Conservation (phyloP, 257 asterid species). For the Fraxinus anomala region DNA sequence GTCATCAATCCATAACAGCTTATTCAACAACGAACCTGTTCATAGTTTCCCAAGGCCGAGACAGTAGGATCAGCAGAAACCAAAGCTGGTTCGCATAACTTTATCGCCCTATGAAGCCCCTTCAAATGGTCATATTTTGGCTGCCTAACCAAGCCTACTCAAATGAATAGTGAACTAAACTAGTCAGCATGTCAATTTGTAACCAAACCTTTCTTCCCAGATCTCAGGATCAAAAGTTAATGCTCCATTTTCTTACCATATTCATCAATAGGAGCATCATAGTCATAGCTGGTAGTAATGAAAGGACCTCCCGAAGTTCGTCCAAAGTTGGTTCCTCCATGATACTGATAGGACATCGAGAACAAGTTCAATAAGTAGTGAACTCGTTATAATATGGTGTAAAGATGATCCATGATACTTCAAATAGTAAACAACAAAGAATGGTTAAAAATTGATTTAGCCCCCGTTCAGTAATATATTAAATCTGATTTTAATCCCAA, state of each 20-base stretch:
- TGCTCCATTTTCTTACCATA: slow-evolving; percentile 55
- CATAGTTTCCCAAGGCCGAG: slow-evolving; percentile 68
- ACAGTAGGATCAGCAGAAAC: slow-evolving; percentile 65
- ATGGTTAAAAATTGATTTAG: neutral
- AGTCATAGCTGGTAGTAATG: slow-evolving; percentile 92
- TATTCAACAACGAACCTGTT: slow-evolving; percentile 50
- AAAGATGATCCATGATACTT: neutral
- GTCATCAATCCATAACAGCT: neutral
- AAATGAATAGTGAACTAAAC: slow-evolving; percentile 11
- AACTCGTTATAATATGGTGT: neutral
- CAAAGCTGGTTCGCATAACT: slow-evolving; percentile 69
- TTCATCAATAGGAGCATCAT: slow-evolving; percentile 98
- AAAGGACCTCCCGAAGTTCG: slow-evolving; percentile 98
- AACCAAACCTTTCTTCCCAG: neutral
- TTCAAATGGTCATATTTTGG: slow-evolving; percentile 85
- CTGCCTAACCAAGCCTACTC: slow-evolving; percentile 77
- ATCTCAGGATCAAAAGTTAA: neutral
- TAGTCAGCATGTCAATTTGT: neutral
- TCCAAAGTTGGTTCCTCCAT: slow-evolving; percentile 97
- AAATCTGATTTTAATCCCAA: too few species aligned
- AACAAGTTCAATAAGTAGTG: neutral
- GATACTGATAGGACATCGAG: slow-evolving; percentile 53
- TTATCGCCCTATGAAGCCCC: slow-evolving; percentile 83
- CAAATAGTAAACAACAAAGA: neutral
- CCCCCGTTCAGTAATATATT: too few species aligned